These are phyloP conservation scores for Pseudoperonospora humuli DNA, from an alignment of 352 stramenopile species.

Conservation along the genomic window DNA sequence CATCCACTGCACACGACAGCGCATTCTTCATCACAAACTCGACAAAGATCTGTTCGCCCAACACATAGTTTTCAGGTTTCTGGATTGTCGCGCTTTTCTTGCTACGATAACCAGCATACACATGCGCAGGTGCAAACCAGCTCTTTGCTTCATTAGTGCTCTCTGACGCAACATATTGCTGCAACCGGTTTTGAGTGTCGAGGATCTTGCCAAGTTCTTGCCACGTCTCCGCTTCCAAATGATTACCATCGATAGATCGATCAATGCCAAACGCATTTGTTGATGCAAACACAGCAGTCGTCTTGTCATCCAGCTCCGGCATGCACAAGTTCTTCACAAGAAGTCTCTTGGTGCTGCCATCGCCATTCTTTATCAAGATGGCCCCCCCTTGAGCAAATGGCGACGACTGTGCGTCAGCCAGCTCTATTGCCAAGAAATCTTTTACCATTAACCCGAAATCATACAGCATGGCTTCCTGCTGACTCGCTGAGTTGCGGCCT, in stretches of 20 bases:
- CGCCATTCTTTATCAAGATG: conserved; percentile 23
- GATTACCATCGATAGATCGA: conserved; percentile 61
- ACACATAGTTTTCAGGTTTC: conserved; percentile 54
- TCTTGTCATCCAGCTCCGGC: conserved; percentile 76
- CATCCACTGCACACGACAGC: conserved; percentile 72
- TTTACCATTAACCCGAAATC: conserved; percentile 84
- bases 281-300: conserved; percentile 72
- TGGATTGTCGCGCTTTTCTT: conserved; percentile 36
- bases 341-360: conserved; percentile 42
- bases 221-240: conserved; percentile 46
- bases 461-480: conserved; percentile 76
- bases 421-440: conserved; percentile 47
- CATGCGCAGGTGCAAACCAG: conserved; percentile 44
- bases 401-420: conserved; percentile 5
- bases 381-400: conserved; percentile 18
- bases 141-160: conserved; percentile 18
- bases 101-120: conserved; percentile 51
- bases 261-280: conserved; percentile 67
- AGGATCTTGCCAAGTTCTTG: conserved; percentile 45
- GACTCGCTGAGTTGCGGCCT: conserved; percentile 68
- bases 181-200: conserved; percentile 55
- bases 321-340: conserved; percentile 69
- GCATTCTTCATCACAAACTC: conserved; percentile 87
- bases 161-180: conserved; percentile 38
- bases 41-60: conserved; percentile 75